Conservation (phyloP, 1,284 basidiomycete species). For the Fomitopsis betulina region DNA sequence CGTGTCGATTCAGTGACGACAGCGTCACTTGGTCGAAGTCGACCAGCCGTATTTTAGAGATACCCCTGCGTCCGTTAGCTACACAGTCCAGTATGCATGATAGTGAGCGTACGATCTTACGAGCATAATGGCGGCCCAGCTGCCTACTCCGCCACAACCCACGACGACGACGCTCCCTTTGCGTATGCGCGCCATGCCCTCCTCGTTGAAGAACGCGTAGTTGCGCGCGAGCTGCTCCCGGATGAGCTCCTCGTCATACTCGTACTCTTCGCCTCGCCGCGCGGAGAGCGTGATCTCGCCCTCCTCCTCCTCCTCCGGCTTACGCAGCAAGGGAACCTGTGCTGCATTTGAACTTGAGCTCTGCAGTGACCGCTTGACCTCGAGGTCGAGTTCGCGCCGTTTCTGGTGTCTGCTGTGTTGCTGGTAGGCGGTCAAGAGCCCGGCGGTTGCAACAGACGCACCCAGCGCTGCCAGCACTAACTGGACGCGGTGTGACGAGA, state of each 20-base stretch:
- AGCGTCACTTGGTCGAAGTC: slow-evolving; percentile 95
- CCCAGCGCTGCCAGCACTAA: slow-evolving; percentile 57
- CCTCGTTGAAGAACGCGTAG: slow-evolving; percentile 93
- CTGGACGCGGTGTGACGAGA: slow-evolving; percentile 45
- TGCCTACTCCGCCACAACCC: slow-evolving; percentile 95
- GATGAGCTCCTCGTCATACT: slow-evolving; percentile 74
- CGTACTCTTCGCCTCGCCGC: slow-evolving; percentile 12
- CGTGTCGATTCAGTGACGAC: slow-evolving; percentile 91
- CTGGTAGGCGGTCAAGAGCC: slow-evolving; percentile 52
- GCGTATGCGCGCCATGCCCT: slow-evolving; percentile 81
- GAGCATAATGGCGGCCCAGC: slow-evolving; percentile 94
- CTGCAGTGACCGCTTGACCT: slow-evolving; percentile 49
- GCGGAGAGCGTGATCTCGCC: slow-evolving; percentile 6
- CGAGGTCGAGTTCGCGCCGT: slow-evolving; percentile 50
- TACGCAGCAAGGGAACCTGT: background rate
- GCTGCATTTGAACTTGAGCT: slow-evolving; percentile 19
- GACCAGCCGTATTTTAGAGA: slow-evolving; percentile 69
- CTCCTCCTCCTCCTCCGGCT: slow-evolving; percentile 2
- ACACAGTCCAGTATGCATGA: background rate
- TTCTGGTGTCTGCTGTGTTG: slow-evolving; percentile 42
- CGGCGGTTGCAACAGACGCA: slow-evolving; percentile 58
- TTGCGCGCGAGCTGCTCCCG: slow-evolving; percentile 89
- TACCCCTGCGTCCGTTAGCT: slow-evolving; percentile 43
- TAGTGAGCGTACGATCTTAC: slow-evolving; percentile 66
- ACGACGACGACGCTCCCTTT: slow-evolving; percentile 81